Evolutionary conservation across 257 asterid species (phyloP).

Genomic region (Nicotiana sylvestris): DNA sequence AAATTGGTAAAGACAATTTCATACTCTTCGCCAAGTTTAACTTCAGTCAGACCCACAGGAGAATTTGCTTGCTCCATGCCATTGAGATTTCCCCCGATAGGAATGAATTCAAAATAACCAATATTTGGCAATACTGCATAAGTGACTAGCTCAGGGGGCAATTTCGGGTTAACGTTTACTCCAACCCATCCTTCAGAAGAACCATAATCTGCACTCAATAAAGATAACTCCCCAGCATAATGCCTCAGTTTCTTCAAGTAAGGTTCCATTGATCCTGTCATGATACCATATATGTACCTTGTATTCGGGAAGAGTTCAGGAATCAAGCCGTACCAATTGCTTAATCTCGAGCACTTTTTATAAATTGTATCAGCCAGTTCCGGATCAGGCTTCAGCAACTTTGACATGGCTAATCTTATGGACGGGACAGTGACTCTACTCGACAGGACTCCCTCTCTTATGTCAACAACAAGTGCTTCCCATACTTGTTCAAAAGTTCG

Average conservation of each 20-base stretch:
- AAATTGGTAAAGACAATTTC: constrained; percentile 36
- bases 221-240: constrained; percentile 19
- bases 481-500: constrained; percentile 37
- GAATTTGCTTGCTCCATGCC: background rate
- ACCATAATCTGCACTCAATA: constrained; percentile 34
- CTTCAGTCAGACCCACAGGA: constrained; percentile 27
- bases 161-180: constrained; percentile 8
- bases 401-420: constrained; percentile 14
- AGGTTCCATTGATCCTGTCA: constrained; percentile 7
- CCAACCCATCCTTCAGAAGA: constrained; percentile 19
- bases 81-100: background rate
- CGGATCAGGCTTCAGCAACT: constrained; percentile 23
- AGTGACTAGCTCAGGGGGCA: constrained; percentile 32
- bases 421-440: constrained; percentile 17
- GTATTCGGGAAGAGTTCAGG: constrained; percentile 42
- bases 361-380: constrained; percentile 24
- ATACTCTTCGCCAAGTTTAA: constrained; percentile 15
- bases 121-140: constrained; percentile 43
- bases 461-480: constrained; percentile 28
- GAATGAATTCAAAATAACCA: constrained; percentile 39
- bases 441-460: constrained; percentile 29
- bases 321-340: constrained; percentile 33
- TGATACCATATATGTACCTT: constrained; percentile 15
- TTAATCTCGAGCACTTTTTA: constrained; percentile 18
- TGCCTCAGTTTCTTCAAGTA: constrained; percentile 9